These are phyloP conservation scores for Cyberlindnera bimundalis DNA, from an alignment of 805 yeast species.

Conservation along the genomic window DNA sequence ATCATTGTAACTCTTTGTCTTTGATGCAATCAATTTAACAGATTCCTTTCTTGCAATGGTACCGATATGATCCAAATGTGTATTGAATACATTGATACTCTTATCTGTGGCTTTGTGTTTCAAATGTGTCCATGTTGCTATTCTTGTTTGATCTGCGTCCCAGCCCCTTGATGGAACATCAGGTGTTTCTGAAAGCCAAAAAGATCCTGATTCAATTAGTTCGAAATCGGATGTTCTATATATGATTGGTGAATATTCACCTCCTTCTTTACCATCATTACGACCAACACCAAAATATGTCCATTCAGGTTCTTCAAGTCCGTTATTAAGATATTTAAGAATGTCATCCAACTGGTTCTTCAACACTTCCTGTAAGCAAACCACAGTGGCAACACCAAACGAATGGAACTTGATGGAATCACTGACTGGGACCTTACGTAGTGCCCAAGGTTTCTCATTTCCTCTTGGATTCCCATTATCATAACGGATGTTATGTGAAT, in stretches of 20 bases:
- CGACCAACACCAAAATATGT: constrained; percentile 48
- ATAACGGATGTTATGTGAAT: constrained; percentile 45
- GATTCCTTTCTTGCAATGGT: constrained; percentile 42
- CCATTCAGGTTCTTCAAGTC: constrained; percentile 32
- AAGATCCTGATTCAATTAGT: constrained; percentile 38
- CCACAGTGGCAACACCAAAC: constrained; percentile 35
- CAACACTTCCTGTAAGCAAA: constrained; percentile 47
- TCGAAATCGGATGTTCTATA: constrained; percentile 38
- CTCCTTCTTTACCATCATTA: constrained; percentile 46
- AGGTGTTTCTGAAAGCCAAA: constrained; percentile 56
- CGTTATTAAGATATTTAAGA: constrained; percentile 30
- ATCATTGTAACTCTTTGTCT: constrained; percentile 30
- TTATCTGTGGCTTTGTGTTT: constrained; percentile 22
- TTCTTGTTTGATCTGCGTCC: constrained; percentile 44
- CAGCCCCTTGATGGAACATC: constrained; percentile 48
- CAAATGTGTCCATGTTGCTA: constrained; percentile 35
- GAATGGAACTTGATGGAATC: constrained; percentile 39
- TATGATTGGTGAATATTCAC: constrained; percentile 51
- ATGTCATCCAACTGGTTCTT: constrained; percentile 45
- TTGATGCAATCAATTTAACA: constrained; percentile 41
- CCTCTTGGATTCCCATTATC: constrained; percentile 35
- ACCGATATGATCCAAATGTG: constrained; percentile 51
- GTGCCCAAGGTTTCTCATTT: constrained; percentile 45
- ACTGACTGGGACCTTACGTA: constrained; percentile 36
- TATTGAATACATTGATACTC: constrained; percentile 35